Conservation (phyloP, 805 yeast species). For the Henningerozyma blattae region DNA sequence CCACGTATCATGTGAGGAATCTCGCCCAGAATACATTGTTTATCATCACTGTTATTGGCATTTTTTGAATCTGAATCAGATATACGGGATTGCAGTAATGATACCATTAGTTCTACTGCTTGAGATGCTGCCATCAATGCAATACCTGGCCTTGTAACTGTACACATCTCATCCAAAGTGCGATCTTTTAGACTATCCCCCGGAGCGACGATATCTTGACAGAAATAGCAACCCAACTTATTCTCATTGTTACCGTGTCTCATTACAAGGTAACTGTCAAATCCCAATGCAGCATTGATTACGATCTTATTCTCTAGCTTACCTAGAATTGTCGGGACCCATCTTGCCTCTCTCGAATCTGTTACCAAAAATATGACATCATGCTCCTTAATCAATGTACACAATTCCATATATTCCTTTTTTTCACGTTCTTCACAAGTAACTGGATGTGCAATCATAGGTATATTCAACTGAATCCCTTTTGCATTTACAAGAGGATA, state of each 20-base stretch:
- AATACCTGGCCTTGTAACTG: slow-evolving; percentile 95
- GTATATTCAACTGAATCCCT: slow-evolving; percentile 65
- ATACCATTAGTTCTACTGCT: slow-evolving; percentile 74
- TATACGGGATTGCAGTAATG: slow-evolving; percentile 41
- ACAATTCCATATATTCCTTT: slow-evolving; percentile 40
- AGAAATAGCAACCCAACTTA: slow-evolving; percentile 83
- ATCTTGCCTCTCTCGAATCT: slow-evolving; percentile 93
- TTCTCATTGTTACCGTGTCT: slow-evolving; percentile 54
- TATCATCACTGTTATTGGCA: slow-evolving; percentile 14
- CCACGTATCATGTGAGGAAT: slow-evolving; percentile 91
- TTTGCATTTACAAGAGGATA: slow-evolving; percentile 63
- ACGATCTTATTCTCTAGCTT: slow-evolving; percentile 57
- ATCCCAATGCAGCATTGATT: slow-evolving; percentile 89
- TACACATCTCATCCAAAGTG: slow-evolving; percentile 95
- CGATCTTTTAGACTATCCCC: slow-evolving; percentile 76
- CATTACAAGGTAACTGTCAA: slow-evolving; percentile 88
- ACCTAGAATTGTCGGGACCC: slow-evolving; percentile 91
- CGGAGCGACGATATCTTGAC: slow-evolving; percentile 94
- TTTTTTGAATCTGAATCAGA: slow-evolving; percentile 35
- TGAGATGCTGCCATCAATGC: slow-evolving; percentile 78
- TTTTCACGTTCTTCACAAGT: slow-evolving; percentile 40
- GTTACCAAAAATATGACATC: slow-evolving; percentile 73
- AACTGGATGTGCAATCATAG: slow-evolving; percentile 92
- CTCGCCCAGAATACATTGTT: slow-evolving; percentile 48
- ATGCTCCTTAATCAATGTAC: slow-evolving; percentile 44